These are phyloP conservation scores for Brassica cretica DNA, from an alignment of 345 rosid species.

Conservation along the genomic window DNA sequence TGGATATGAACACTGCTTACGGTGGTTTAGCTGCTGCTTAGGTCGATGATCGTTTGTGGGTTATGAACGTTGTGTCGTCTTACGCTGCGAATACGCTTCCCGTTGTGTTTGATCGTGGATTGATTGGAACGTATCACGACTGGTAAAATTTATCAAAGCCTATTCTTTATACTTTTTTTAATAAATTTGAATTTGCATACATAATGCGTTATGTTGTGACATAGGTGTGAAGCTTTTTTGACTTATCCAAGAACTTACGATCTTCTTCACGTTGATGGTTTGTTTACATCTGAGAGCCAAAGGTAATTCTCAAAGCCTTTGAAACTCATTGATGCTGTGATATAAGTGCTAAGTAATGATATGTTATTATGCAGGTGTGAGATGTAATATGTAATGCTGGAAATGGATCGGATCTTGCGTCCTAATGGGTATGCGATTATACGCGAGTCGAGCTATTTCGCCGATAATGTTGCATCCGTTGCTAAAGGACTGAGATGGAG, in stretches of 20 bases:
- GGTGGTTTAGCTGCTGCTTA: too few species aligned
- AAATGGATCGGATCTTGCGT: constrained; percentile 91
- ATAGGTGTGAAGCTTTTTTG: constrained; percentile 96
- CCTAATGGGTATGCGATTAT: constrained; percentile 73
- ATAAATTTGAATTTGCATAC: not conserved
- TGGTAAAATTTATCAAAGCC: not conserved
- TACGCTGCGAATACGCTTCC: too few species aligned
- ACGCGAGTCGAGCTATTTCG: constrained; percentile 76
- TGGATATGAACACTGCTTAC: too few species aligned
- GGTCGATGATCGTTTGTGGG: too few species aligned
- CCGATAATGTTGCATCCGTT: too few species aligned
- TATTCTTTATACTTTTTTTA: not conserved
- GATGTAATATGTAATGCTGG: constrained; percentile 77
- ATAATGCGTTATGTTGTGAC: constrained; percentile 31
- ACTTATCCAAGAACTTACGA: constrained; percentile 97
- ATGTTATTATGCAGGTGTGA: constrained; percentile 68
- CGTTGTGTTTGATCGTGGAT: too few species aligned
- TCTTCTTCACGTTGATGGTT: constrained; percentile 89
- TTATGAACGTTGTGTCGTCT: too few species aligned
- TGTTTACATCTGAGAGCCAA: constrained; percentile 84
- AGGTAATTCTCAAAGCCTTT: constrained; percentile 50
- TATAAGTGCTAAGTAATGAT: constrained; percentile 1
- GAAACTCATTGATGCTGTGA: not conserved
- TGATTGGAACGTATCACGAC: too few species aligned
- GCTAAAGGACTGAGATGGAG: too few species aligned